phyloP scores from a whole-genome alignment of 805 yeast genomes.

The Wickerhamomyces xylosicus region DNA sequence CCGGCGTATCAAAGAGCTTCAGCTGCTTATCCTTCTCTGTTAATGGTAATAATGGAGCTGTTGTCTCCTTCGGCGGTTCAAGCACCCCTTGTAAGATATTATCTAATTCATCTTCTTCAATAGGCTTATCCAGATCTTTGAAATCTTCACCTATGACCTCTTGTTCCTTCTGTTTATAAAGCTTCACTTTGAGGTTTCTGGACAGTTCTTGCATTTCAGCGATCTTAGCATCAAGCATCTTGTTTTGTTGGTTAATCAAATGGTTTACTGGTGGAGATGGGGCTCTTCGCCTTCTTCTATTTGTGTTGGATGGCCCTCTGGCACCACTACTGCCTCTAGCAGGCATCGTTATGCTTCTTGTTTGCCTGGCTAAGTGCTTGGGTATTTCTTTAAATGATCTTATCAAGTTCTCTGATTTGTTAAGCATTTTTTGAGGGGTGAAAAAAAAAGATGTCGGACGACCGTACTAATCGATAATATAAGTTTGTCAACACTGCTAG shows the following conservation, averaged over 20 bases:
- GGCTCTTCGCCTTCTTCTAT: background rate
- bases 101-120: slow-evolving; percentile 13
- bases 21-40: background rate
- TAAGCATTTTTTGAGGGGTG: too few species aligned
- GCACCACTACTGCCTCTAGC: background rate
- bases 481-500: too few species aligned
- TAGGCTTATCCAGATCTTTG: slow-evolving; percentile 5
- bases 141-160: slow-evolving; percentile 7
- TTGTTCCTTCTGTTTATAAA: slow-evolving; percentile 9
- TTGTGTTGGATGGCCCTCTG: background rate
- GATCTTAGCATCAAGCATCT: slow-evolving; percentile 10
- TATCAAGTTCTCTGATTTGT: too few species aligned
- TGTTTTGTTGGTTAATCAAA: background rate
- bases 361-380: background rate
- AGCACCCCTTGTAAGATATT: slow-evolving; percentile 6
- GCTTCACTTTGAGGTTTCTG: slow-evolving; percentile 7
- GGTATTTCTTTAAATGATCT: background rate
- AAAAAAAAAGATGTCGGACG: background rate
- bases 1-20: slow-evolving; percentile 16
- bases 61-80: background rate
- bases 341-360: background rate
- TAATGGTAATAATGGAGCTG: background rate
- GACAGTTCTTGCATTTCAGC: slow-evolving; percentile 11
- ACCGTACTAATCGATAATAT: too few species aligned
- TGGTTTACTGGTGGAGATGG: background rate